Percentiles rank a stretch among this genome's conserved stretches.
Conservation (phyloP, 1,139 yeast genomes). For the Saccharomycopsis hybrid region DNA sequence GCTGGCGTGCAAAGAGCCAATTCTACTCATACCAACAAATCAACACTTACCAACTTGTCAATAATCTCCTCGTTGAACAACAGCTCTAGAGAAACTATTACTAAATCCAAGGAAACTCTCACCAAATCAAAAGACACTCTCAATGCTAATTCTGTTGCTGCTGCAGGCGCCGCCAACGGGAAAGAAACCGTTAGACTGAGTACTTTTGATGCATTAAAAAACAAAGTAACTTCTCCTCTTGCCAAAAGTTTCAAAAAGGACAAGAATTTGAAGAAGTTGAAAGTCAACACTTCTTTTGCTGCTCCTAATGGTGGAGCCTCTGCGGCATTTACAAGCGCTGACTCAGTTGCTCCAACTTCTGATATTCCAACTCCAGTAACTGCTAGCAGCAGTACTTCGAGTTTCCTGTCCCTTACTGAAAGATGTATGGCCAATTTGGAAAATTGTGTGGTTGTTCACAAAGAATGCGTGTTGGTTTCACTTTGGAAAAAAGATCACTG, state of each 20-base stretch:
- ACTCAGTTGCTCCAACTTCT: too few species aligned
- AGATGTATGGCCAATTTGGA: conserved; percentile 10
- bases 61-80: conserved; percentile 1
- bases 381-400: conserved; percentile 1
- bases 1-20: not conserved
- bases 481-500: conserved; percentile 17
- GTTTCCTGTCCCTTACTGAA: conserved; percentile 9
- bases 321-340: too few species aligned
- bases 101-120: conserved; percentile 8
- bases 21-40: not conserved
- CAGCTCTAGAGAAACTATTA: conserved; percentile 12
- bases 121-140: too few species aligned
- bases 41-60: not conserved
- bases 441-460: conserved; percentile 11
- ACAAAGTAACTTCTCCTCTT: conserved; percentile 1
- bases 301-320: too few species aligned
- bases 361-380: not conserved
- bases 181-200: conserved; percentile 1
- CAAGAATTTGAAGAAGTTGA: conserved; percentile 7
- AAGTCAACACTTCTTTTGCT: not conserved
- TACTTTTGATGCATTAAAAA: conserved; percentile 8
- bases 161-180: too few species aligned
- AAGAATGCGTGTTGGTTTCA: conserved; percentile 7
- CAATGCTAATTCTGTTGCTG: too few species aligned
- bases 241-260: not conserved